These are phyloP conservation scores for Hypomyces rosellus DNA, from an alignment of 2,329 filamentous ascomycete genomes.

Conservation along the genomic window DNA sequence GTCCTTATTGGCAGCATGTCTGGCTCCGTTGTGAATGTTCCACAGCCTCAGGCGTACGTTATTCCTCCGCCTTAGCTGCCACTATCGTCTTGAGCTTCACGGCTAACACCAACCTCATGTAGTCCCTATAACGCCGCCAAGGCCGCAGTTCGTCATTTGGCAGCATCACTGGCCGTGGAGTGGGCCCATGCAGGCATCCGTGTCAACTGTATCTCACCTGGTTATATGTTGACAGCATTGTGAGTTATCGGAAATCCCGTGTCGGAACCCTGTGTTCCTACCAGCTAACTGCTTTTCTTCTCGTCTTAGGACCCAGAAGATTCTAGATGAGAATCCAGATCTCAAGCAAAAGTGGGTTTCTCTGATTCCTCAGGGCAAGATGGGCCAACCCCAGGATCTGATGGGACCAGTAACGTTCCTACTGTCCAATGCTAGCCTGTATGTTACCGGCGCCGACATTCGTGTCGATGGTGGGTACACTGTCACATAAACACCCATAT, in stretches of 20 bases:
- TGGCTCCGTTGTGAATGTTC: conserved; percentile 87
- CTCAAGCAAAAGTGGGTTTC: conserved; percentile 87
- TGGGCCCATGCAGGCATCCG: conserved; percentile 85
- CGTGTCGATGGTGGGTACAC: conserved; percentile 86
- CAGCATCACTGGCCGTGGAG: conserved; percentile 82
- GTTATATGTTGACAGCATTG: conserved; percentile 94
- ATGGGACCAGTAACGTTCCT: conserved; percentile 91
- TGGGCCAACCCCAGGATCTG: conserved; percentile 85
- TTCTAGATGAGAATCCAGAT: conserved; percentile 87
- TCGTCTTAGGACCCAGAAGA: conserved; percentile 71
- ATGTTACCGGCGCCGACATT: conserved; percentile 68
- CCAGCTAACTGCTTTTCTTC: conserved; percentile 4
- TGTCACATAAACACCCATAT: conserved; percentile 41
- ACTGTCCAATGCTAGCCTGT: conserved; percentile 69
- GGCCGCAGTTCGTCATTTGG: conserved; percentile 83
- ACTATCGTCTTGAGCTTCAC: conserved; percentile 4
- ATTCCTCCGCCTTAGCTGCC: background rate
- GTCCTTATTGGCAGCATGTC: conserved; percentile 97
- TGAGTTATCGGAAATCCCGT: conserved; percentile 41
- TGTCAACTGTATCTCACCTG: conserved; percentile 91
- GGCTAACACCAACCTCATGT: conserved; percentile 6
- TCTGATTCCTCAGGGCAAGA: conserved; percentile 86
- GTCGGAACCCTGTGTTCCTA: background rate
- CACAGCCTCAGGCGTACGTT: conserved; percentile 74
- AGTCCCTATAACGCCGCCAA: conserved; percentile 88